Evolutionary conservation across 176 grass and related monocot genomes (phyloP), one percentile per base, ranked within the genome.

Genomic region (Rhynchospora tenuis): DNA sequence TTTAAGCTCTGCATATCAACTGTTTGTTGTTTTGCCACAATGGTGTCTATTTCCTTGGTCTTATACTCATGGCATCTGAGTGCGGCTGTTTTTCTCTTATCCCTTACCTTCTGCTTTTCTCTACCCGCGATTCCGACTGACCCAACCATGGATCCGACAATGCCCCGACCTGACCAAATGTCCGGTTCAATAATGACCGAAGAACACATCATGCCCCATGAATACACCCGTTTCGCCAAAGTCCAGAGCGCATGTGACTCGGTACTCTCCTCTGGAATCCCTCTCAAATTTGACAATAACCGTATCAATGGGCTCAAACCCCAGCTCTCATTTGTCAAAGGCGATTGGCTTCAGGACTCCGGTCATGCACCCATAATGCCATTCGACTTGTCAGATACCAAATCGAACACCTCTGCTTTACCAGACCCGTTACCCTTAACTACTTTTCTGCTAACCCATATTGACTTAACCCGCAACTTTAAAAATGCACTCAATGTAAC

Each of bases 401-500:
- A 71, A 11, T 60, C 73, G 2, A 59, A 59, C 73, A 47, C 42
- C 7, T 84, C 19, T 31, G 72, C 3, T 0, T 45, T 78, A n/a
- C 48, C 88, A 9, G 86, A 76, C 17, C 92, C 88, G 0, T 2
- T 92, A 54, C 45, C 8, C 20, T 84, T 94, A 22, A 78, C 80
- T 1, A 83, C 86, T 69, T 94, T 97, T 90, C 29, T 24, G 61
- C 82, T 94, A 46, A 92, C 88, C 67, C 86, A 97, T 79, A 87
- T 97, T 19, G 94, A 92, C 81, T 85, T 64, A 15, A 86, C 1
- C 19, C 62, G 9, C 6, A 86, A 83, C 14, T 91, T 83, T 51
- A 91, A 33, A 57, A 89, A 65, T 15, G 83, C 90, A 12, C 82
- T 94, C 15, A 92, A 97, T 81, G 92, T 97, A 22, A 97, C 84